phyloP scores from a whole-genome alignment of 768 basidiomycete species.

The Auricularia sp. region DNA sequence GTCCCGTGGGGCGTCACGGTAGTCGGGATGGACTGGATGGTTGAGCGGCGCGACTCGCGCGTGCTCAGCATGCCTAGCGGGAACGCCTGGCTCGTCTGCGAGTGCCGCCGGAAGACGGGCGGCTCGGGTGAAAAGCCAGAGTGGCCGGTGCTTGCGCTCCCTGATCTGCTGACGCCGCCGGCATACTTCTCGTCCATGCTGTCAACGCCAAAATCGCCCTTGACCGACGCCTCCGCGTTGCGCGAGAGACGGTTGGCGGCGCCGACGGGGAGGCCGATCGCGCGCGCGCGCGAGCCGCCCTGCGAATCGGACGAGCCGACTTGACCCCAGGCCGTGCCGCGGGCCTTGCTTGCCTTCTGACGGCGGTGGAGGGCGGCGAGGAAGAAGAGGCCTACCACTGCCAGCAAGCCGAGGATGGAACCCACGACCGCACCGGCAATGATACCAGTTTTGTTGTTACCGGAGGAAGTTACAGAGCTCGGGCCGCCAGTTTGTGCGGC shows the following conservation, averaged over 20 bases:
- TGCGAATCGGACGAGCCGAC: not conserved
- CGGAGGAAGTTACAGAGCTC: not conserved
- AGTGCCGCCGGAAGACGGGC: not conserved
- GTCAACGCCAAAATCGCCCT: not conserved
- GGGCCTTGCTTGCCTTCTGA: not conserved
- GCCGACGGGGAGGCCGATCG: not conserved
- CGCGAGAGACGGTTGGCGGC: not conserved
- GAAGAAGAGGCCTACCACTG: not conserved
- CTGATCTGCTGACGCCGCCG: not conserved
- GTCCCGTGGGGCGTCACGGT: not conserved
- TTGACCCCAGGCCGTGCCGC: not conserved
- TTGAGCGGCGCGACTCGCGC: not conserved
- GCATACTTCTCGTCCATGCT: slow-evolving; percentile 1
- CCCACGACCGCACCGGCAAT: not conserved
- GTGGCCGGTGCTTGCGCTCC: not conserved
- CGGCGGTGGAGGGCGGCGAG: not conserved
- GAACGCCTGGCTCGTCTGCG: not conserved
- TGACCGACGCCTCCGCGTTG: not conserved
- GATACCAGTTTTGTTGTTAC: not conserved
- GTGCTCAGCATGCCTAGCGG: not conserved
- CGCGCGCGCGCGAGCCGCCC: not conserved
- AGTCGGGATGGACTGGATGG: not conserved
- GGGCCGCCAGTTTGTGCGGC: not conserved
- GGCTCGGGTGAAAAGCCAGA: slow-evolving; percentile 1
- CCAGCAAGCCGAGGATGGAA: not conserved